Conservation (phyloP, 345 rosid genomes). For the Melaleuca alternifolia region DNA sequence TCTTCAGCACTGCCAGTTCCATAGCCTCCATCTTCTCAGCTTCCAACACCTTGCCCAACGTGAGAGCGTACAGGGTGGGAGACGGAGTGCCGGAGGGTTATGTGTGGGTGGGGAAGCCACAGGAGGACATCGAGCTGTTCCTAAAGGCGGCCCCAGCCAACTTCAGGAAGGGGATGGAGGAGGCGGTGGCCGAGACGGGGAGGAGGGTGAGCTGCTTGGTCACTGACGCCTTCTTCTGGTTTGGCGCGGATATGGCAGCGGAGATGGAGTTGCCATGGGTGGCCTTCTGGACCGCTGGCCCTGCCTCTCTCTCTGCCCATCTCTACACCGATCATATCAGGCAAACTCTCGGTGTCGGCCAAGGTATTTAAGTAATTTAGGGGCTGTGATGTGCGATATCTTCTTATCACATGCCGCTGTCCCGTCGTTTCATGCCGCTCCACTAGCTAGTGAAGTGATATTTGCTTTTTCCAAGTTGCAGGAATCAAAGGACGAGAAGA, state of each 20-base stretch:
- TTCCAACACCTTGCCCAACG: not conserved
- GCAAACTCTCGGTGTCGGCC: not conserved
- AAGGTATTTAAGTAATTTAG: not conserved
- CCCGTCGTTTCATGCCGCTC: not conserved
- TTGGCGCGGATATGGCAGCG: conserved; percentile 25
- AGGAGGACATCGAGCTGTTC: conserved; percentile 27
- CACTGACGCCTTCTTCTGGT: conserved; percentile 40
- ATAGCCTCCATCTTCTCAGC: conserved; percentile 1
- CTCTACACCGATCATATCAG: conserved; percentile 30
- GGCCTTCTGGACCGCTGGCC: conserved; percentile 32
- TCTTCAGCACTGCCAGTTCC: conserved; percentile 16
- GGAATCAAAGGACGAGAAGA: conserved; percentile 9
- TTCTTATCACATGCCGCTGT: not conserved
- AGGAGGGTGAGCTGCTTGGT: conserved; percentile 22
- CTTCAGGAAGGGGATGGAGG: conserved; percentile 18
- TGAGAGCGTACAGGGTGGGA: conserved; percentile 10
- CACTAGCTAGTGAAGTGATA: not conserved
- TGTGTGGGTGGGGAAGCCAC: conserved; percentile 12
- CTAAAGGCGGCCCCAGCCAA: conserved; percentile 15
- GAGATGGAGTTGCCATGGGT: conserved; percentile 42
- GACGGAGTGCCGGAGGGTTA: conserved; percentile 21
- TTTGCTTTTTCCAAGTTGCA: not conserved
- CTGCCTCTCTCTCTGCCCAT: conserved; percentile 37
- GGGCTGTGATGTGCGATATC: not conserved
- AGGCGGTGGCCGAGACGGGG: conserved; percentile 18